Evolutionary conservation across 257 asterid genomes (phyloP), one percentile per base, ranked within the genome.

Genomic region (Nicotiana undulata): DNA sequence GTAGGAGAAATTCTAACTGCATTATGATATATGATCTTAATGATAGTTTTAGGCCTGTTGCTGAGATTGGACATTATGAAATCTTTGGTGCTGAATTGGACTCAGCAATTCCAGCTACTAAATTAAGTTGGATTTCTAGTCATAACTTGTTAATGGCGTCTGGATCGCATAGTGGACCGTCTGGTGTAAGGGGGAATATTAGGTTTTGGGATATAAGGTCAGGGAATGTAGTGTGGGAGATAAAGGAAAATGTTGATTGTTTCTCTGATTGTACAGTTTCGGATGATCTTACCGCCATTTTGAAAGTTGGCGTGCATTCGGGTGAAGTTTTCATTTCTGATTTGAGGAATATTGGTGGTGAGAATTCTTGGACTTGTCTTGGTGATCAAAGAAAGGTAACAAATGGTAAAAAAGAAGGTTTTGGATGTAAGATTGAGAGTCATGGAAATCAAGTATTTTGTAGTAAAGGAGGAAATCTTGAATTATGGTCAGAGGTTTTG

Each of bases 81-180:
- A 94, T 95, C 16, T 94, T 82, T 31, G 97, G 98, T 12, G 99
- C 99, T 52, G 99, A 94, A 49, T 84, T 96, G 52, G 91, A 90
- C 81, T 96, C 99, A 0, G 99, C 95, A 0, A 93, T 96, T 76
- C 99, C 99, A 9, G 90, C 99, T 0, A 96, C 99, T 5, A 96
- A 94, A 83, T 52, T 96, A 31, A 89, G 84, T 52, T 96, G 99
- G 99, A 77, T 92, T 46, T 59, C 95, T 0, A 81, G 86, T 74
- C 96, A 90, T 76, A 96, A 91, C 80, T 82, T 96, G 88, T 85
- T 96, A 83, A 94, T 96, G 98, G 98, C 98, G 52, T 88, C 97
- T 0, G 99, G 99, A 20, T 92, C 98, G 28, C 99, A 96, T 82
- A 87, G 98, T 51, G 98, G 98, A 5, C 94, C 97, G 4, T 88